Evolutionary conservation across 192 early-diverging fungal species (phyloP).

Genomic region (Entomortierella lignicola): DNA sequence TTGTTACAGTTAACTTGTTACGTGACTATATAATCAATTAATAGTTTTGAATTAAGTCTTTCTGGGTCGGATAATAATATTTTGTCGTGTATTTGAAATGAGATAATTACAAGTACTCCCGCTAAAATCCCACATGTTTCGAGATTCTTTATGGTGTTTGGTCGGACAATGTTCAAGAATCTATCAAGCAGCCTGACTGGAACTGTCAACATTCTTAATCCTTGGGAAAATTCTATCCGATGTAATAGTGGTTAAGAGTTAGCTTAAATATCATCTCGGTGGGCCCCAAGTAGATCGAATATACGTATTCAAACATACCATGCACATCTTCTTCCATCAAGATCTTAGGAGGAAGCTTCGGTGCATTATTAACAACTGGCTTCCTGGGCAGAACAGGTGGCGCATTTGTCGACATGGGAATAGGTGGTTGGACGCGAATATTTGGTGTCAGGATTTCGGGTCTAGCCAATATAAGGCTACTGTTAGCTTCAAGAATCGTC

Average conservation of each 20-base stretch:
- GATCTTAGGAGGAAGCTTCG: conserved; percentile 45
- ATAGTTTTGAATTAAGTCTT: background rate
- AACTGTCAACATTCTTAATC: conserved; percentile 74
- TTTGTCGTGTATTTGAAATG: background rate
- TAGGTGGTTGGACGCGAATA: background rate
- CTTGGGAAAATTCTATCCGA: conserved; percentile 60
- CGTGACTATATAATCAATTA: conserved; percentile 51
- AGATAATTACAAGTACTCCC: conserved; percentile 70
- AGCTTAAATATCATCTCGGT: too few relatives aligned
- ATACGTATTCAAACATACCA: conserved; percentile 47
- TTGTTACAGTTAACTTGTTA: conserved; percentile 73
- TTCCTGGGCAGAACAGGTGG: conserved; percentile 40
- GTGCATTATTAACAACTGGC: conserved; percentile 12
- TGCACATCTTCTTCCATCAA: conserved; percentile 38
- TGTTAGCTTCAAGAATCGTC: background rate
- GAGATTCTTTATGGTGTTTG: conserved; percentile 81
- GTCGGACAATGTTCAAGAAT: conserved; percentile 76
- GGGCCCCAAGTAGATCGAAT: too few relatives aligned
- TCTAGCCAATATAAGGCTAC: background rate
- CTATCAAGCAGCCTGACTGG: conserved; percentile 73
- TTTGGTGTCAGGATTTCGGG: conserved; percentile 1
- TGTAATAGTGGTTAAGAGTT: too few relatives aligned
- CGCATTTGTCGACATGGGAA: conserved; percentile 18
- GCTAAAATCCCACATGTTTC: conserved; percentile 92
- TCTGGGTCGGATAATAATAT: background rate